Conservation (phyloP, 2,329 filamentous ascomycete species). For the Cytospora piceicola region DNA sequence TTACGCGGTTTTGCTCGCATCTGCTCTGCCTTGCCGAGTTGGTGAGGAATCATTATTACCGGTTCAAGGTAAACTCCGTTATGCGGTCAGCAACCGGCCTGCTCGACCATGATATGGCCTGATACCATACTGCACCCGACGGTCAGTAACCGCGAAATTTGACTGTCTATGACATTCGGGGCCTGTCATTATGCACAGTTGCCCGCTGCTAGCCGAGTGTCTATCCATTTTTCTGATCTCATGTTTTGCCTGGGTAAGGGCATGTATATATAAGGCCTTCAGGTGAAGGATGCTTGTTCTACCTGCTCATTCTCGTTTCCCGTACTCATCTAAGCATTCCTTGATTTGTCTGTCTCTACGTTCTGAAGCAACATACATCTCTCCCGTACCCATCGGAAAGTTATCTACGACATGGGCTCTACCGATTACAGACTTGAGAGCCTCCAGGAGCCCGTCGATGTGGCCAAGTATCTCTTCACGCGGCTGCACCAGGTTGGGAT, state of each 20-base stretch:
- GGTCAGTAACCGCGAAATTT: constrained; percentile 12
- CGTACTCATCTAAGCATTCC: neutral
- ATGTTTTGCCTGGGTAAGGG: neutral
- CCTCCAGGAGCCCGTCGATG: constrained; percentile 57
- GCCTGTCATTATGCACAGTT: neutral
- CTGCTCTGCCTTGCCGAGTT: neutral
- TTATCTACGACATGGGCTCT: constrained; percentile 31
- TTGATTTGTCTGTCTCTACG: neutral
- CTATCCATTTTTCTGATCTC: neutral
- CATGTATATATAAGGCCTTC: constrained; percentile 1
- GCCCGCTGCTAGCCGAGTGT: constrained; percentile 23
- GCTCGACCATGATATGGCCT: constrained; percentile 14
- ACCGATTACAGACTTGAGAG: constrained; percentile 47
- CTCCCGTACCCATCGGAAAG: neutral
- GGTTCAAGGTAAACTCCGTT: neutral
- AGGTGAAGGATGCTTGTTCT: neutral
- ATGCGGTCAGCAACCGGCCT: constrained; percentile 9
- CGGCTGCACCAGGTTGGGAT: constrained; percentile 67
- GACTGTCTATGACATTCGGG: neutral
- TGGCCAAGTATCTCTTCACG: constrained; percentile 70
- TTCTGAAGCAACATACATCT: neutral
- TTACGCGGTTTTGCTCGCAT: neutral
- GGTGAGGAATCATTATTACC: neutral
- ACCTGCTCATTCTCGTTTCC: neutral
- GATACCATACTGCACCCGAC: constrained; percentile 10